Evolutionary conservation across 345 rosid species (phyloP), one percentile per base, ranked within the genome.

Genomic region (Aquilaria malaccensis): DNA sequence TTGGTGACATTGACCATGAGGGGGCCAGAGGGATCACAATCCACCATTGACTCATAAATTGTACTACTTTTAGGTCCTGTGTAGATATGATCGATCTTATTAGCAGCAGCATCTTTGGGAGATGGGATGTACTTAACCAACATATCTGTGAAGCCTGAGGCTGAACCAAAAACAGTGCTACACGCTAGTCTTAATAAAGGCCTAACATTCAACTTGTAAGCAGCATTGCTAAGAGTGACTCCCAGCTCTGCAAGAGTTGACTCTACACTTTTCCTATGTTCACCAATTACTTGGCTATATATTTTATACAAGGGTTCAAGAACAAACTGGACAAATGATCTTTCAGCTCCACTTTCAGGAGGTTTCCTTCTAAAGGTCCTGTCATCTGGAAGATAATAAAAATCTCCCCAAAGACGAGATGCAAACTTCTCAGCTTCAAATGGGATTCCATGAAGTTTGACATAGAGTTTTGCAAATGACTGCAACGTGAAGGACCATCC

Each of bases 401-500:
- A 50, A 77, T 90, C 97, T 50, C 99, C 97, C 99, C 99, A 94
- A 30, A 94, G 91, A 52, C 84, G 84, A 72, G 97, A 74, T 37
- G 97, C 95, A 78, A 90, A 94, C 79, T 86, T 90, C 33, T 86
- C 80, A 63, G 91, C 84, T 72, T 90, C 97, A 79, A 90, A 86
- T 37, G 91, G 84, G 59, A 94, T 79, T 33, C 99, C 97, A 55
- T 94, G 96, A 74, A 94, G 95, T 78, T 85, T 94, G 64, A 85
- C 81, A 80, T 94, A 90, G 60, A 88, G 62, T 69, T 85, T 90
- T 13, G 99, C 91, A 86, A 94, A 94, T 50, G 99, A 94, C 10
- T 90, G 99, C 80, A 94, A 79, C 61, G 99, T 88, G 82, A 90
- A 94, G 43, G 95, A 88, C 97, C 99, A 94, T 61, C 99, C 99